phyloP scores from a whole-genome alignment of 345 rosid genomes.

The Lumnitzera littorea region DNA sequence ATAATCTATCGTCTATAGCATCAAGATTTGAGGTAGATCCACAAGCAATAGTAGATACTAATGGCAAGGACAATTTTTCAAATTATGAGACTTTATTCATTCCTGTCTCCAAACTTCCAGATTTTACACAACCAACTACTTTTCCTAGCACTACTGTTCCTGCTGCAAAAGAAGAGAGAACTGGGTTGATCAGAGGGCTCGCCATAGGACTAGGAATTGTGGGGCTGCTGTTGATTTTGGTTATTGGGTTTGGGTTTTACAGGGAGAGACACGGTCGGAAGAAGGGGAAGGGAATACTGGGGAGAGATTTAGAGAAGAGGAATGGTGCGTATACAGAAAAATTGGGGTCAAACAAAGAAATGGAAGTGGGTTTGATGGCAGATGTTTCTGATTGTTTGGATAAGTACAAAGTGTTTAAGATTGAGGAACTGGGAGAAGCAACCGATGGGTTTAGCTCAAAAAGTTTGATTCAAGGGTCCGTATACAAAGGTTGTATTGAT shows the following conservation, averaged over 20 bases:
- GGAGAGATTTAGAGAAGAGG: constrained; percentile 20
- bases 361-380: constrained; percentile 46
- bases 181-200: constrained; percentile 38
- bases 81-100: constrained; percentile 43
- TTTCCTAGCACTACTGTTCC: constrained; percentile 9
- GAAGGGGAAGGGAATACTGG: constrained; percentile 9
- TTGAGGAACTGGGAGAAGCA: constrained; percentile 52
- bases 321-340: constrained; percentile 6
- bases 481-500: constrained; percentile 43
- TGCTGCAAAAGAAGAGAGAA: constrained; percentile 27
- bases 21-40: constrained; percentile 35
- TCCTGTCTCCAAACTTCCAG: constrained; percentile 42
- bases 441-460: constrained; percentile 38
- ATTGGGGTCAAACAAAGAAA: constrained; percentile 12
- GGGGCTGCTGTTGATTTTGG: constrained; percentile 26
- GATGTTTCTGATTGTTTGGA: constrained; percentile 72
- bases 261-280: constrained; percentile 23
- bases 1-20: constrained; percentile 42
- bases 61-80: constrained; percentile 24
- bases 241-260: constrained; percentile 14
- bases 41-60: constrained; percentile 27
- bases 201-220: constrained; percentile 41
- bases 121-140: constrained; percentile 32
- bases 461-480: constrained; percentile 63
- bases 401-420: constrained; percentile 52